Base-by-base conservation (phyloP, 2,329 filamentous ascomycete species). In the Immersiporthe knoxdaviesiana region DNA sequence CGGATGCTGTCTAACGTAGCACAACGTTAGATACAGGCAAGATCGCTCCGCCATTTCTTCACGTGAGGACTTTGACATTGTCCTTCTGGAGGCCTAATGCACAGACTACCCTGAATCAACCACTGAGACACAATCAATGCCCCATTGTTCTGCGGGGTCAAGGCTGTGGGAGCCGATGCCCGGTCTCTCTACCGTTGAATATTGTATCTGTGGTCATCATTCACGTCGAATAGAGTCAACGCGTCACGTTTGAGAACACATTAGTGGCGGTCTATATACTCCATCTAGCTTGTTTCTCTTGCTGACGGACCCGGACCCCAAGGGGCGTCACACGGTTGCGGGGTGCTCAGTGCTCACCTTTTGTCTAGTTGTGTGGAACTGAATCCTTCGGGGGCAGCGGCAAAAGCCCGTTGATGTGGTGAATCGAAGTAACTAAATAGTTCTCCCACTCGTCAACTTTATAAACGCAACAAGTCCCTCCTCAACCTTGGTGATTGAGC, bases 71-170 rank as follows among this genome's bases (percentile, higher is more conserved):
- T 12, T 56, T 8, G 2, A 18, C 24, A 8, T 16, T 30, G 52
- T 32, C 52, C 27, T 56, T 56, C 52, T 56, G 52, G 52, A 14
- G 12, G 52, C 27, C 52, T 56, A 56, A 56, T 56, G 52, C 52
- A 56, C 52, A 6, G 2, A 30, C 27, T 18, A 18, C 5, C 8
- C 4, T 5, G 24, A 14, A 8, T 12, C 24, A 27, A 56, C 52
- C 52, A 56, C 32, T 56, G 27, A 56, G 12, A 30, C 24, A 30
- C 24, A 56, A 56, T 18, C 2, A 8, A 3, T 6, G 16, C 44
- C 27, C 27, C 24, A 18, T 16, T 32, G 16, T 7, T 56, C 18
- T 30, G 27, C 52, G 27, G 10, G 16, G 32, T 18, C 56, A 21
- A 37, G 32, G 21, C 30, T 6, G 21, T 11, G 21, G 56, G 18